phyloP scores from a whole-genome alignment of 306 rosid genomes.

The Citrullus colocynthis region DNA sequence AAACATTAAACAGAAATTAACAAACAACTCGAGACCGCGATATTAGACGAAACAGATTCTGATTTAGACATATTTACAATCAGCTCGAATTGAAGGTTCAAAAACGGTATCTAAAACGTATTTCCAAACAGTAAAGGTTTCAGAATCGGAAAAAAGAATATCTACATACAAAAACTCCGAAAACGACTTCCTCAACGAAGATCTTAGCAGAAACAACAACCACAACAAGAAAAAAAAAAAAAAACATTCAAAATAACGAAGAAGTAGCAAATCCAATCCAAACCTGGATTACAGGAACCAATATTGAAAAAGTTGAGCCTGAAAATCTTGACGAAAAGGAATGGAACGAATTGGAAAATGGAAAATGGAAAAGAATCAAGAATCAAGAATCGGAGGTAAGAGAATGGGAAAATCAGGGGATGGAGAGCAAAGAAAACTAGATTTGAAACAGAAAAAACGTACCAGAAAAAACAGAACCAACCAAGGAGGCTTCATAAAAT shows the following conservation, averaged over 20 bases:
- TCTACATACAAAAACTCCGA: neutral
- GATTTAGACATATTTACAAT: constrained; percentile 8
- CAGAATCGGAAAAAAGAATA: constrained; percentile 1
- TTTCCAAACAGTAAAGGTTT: neutral
- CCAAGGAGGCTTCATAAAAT: constrained; percentile 38
- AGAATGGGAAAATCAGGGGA: neutral
- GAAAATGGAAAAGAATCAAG: neutral
- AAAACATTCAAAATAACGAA: neutral
- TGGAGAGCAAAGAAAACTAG: neutral
- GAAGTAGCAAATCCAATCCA: neutral
- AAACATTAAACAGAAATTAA: neutral
- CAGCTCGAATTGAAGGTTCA: neutral
- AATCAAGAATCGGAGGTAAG: neutral
- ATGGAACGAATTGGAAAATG: neutral
- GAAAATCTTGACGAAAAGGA: neutral
- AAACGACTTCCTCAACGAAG: constrained; percentile 16
- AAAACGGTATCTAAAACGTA: constrained; percentile 1
- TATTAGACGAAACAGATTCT: neutral
- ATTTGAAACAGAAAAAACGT: constrained; percentile 24
- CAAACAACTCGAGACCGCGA: neutral
- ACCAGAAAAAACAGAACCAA: constrained; percentile 30
- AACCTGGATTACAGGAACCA: neutral
- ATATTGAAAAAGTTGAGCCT: neutral
- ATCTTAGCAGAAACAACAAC: constrained; percentile 10
- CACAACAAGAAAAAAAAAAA: neutral